Evolutionary conservation across 768 basidiomycete species (phyloP).

Genomic region (Suillus hirtellus): DNA sequence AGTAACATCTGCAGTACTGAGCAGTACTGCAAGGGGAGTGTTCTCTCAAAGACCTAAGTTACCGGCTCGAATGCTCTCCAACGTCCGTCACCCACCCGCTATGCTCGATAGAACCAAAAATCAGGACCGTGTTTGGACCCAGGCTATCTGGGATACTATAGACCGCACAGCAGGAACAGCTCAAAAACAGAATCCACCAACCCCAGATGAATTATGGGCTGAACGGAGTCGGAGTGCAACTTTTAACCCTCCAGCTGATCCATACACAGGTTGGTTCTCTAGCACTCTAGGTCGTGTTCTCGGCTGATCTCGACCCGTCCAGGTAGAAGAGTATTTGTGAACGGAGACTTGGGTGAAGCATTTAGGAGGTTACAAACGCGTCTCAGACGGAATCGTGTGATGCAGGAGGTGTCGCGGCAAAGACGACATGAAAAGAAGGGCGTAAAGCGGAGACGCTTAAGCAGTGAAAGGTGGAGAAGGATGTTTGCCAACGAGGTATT

Average conservation of each 20-base stretch:
- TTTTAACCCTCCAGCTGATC: constrained; percentile 41
- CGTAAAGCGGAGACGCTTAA: constrained; percentile 70
- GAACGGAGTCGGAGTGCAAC: constrained; percentile 22
- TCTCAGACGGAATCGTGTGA: constrained; percentile 57
- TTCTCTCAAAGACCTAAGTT: background rate
- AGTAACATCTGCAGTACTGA: background rate
- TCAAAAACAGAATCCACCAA: constrained; percentile 13
- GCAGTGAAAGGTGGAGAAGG: constrained; percentile 76
- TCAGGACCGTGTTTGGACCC: background rate
- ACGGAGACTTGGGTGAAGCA: constrained; percentile 45
- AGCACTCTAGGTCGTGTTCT: background rate
- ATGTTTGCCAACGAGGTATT: constrained; percentile 79
- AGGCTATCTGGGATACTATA: background rate
- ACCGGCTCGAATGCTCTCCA: background rate
- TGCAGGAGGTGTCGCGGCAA: constrained; percentile 45
- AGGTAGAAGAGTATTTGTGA: constrained; percentile 66
- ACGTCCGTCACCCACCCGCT: background rate
- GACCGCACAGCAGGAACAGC: constrained; percentile 11
- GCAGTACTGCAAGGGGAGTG: background rate
- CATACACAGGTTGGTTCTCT: constrained; percentile 54
- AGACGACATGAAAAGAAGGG: constrained; percentile 84
- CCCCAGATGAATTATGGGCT: constrained; percentile 41
- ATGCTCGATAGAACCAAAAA: background rate
- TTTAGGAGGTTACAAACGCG: constrained; percentile 51
- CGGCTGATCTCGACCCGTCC: constrained; percentile 16